Percentiles rank a stretch among this genome's conserved stretches.
These are phyloP conservation scores for Solanum bukasovii DNA, from an alignment of 257 asterid species.

Conservation along the genomic window DNA sequence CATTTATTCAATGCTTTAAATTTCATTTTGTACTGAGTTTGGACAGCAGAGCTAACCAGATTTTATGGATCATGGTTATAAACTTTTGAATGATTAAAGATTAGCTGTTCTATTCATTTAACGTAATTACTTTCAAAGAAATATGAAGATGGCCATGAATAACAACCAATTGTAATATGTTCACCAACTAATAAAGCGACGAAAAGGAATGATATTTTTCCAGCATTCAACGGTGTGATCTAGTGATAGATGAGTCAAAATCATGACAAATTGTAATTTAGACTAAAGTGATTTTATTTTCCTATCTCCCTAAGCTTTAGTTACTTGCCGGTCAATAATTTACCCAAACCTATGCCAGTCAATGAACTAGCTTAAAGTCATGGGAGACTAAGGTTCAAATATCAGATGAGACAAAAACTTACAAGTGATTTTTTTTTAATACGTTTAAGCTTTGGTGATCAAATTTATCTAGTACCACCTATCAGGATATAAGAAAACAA, in stretches of 20 bases:
- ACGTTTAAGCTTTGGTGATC: not conserved
- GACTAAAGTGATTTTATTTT: not conserved
- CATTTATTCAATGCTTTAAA: not conserved
- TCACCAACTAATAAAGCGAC: not conserved
- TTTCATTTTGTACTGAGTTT: not conserved
- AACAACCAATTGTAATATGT: not conserved
- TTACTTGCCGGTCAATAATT: not conserved
- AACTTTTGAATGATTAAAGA: not conserved
- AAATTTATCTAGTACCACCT: not conserved
- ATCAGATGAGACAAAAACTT: not conserved
- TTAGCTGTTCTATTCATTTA: not conserved
- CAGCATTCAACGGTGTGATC: not conserved
- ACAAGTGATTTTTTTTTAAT: not conserved
- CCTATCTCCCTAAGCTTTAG: not conserved
- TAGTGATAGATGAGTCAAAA: not conserved
- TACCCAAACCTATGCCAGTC: not conserved
- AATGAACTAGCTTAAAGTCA: not conserved
- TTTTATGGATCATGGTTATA: not conserved
- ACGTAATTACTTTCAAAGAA: not conserved
- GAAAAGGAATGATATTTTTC: not conserved
- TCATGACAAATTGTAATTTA: not conserved
- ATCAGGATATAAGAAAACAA: not conserved
- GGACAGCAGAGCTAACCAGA: not conserved
- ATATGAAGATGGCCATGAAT: not conserved
- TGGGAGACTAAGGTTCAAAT: not conserved